Evolutionary conservation across 2,329 filamentous ascomycete species (phyloP), one percentile per base, ranked within the genome.

Genomic region (Phoma herbarum): DNA sequence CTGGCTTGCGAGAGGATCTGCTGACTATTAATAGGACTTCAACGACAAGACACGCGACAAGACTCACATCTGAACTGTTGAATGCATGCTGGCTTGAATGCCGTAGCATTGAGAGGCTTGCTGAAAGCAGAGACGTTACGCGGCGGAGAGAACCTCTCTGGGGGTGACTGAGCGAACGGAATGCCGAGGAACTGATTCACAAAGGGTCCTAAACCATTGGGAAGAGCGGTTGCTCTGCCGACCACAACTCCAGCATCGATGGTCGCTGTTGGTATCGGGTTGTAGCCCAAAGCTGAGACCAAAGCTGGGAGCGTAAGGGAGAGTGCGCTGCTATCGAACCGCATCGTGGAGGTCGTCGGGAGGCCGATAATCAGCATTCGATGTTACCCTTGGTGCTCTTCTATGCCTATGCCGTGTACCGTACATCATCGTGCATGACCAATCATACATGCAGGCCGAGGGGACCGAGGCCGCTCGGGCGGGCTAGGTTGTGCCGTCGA

Each of bases 121-220:
- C 26, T 35, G 54, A 68, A 69, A n/a, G 49, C 28, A 16, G 53
- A 25, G 28, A 61, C 59, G 33, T 57, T 37, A 33, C 63, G 53
- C 1, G 72, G 66, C 9, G 65, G 62, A 3, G 66, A 58, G 47
- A 73, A 74, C 12, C 70, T 66, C 31, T 64, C 57, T 3, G 72
- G 71, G 6, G 70, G 63, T n/a, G 68, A 67, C 11, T 63, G 35
- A 8, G 67, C 71, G 44, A 72, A 75, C 0, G 71, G 73, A 1
- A 74, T 65, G 6, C 73, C 73, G 6, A 74, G 62, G 37, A 73
- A 74, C 33, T 74, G 66, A 49, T 74, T 70, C 2, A 74, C 70
- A 8, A 45, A 54, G 16, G 59, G 59, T 26, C 57, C 63, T 2
- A 66, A 20, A 18, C 64, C 61, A 7, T 62, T 57, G 0, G 70